phyloP scores from a whole-genome alignment of 2,329 filamentous ascomycete genomes.

The Fonsecaea erecta region DNA sequence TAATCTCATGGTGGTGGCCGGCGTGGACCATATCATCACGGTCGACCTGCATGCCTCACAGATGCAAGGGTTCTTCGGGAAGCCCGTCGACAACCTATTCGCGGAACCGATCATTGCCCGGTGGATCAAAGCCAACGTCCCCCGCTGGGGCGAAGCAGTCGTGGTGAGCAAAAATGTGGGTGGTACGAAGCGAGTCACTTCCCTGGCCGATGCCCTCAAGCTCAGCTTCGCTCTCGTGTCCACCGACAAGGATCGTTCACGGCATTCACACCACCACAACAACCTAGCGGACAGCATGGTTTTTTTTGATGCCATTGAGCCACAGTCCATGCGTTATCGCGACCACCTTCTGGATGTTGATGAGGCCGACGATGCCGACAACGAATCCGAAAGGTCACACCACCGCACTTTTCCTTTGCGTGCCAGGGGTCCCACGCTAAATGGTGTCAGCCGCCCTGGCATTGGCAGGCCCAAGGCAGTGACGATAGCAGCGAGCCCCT shows the following conservation, averaged over 20 bases:
- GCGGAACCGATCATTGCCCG: conserved; percentile 93
- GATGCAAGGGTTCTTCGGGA: conserved; percentile 99
- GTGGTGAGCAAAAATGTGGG: conserved; percentile 98
- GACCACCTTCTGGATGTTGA: conserved; percentile 30
- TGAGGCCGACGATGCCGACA: conserved; percentile 39
- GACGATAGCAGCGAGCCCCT: conserved; percentile 39
- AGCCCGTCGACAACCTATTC: conserved; percentile 95
- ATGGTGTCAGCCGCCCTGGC: conserved; percentile 21
- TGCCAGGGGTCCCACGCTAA: conserved; percentile 11
- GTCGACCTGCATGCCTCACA: conserved; percentile 96
- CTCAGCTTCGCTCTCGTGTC: conserved; percentile 97
- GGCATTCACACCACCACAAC: conserved; percentile 47
- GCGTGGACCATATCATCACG: conserved; percentile 96
- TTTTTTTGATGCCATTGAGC: conserved; percentile 66
- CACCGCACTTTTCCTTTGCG: conserved; percentile 19
- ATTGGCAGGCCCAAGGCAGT: conserved; percentile 33
- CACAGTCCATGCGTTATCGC: conserved; percentile 42
- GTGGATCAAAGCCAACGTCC: conserved; percentile 90
- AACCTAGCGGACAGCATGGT: conserved; percentile 81
- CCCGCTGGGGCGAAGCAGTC: conserved; percentile 81
- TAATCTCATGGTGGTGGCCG: conserved; percentile 89
- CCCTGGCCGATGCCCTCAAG: conserved; percentile 91
- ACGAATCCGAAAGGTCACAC: conserved; percentile 39
- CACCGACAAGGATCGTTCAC: conserved; percentile 67
- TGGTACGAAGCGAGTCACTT: conserved; percentile 95